A percentile compares a stretch with the other conserved stretches of the same genome.
These are phyloP conservation scores for Podaxis sp. DNA, from an alignment of 768 basidiomycete genomes.

Conservation along the genomic window DNA sequence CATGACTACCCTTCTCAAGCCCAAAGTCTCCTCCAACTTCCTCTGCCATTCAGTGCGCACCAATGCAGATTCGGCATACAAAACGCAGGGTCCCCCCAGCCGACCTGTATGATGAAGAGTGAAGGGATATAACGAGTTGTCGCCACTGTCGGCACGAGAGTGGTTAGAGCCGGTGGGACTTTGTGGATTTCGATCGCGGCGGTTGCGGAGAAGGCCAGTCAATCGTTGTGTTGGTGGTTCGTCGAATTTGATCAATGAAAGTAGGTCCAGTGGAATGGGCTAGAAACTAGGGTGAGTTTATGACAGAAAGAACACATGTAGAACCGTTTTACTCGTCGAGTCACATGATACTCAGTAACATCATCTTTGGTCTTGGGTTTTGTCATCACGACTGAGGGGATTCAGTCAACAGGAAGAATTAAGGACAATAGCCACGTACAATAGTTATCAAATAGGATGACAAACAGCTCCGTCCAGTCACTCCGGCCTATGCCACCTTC, in stretches of 20 bases:
- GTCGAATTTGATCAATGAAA: conserved; percentile 81
- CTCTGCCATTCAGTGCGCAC: conserved; percentile 84
- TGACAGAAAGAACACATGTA: conserved; percentile 1
- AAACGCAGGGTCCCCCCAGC: conserved; percentile 79
- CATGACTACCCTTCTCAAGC: conserved; percentile 79
- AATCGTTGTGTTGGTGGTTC: conserved; percentile 77
- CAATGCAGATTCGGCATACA: conserved; percentile 82
- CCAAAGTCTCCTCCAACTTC: conserved; percentile 86
- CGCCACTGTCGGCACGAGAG: conserved; percentile 38
- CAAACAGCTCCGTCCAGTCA: conserved; percentile 87
- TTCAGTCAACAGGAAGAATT: conserved; percentile 14
- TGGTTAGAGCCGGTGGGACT: conserved; percentile 20
- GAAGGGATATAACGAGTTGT: conserved; percentile 82
- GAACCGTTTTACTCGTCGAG: conserved; percentile 59
- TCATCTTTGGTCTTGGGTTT: conserved; percentile 81
- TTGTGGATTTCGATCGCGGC: conserved; percentile 37
- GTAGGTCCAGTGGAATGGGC: conserved; percentile 92
- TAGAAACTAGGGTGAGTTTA: conserved; percentile 26
- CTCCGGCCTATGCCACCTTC: conserved; percentile 87
- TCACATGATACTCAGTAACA: conserved; percentile 73
- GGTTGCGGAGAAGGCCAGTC: conserved; percentile 66
- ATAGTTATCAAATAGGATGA: conserved; percentile 95
- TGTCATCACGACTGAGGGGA: conserved; percentile 78
- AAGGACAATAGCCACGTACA: conserved; percentile 43
- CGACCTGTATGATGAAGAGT: conserved; percentile 89